Base-by-base conservation (phyloP, 352 stramenopile genomes). In the Globisporangium nodosum region DNA sequence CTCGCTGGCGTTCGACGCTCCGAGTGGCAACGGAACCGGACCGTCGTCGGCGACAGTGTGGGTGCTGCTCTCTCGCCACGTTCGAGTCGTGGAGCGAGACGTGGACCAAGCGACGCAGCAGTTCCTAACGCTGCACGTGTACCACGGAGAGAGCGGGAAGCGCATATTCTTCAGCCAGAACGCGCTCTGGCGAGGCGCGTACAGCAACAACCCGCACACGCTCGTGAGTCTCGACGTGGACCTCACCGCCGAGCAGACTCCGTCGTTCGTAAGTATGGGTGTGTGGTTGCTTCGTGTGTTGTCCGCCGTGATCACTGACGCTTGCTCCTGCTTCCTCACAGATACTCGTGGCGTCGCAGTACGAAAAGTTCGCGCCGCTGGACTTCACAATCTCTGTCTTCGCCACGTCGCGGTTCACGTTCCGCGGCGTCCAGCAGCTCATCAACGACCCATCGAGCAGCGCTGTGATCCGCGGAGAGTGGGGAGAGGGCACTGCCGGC, bases 151-250 rank as follows among this genome's bases (percentile, higher is more conserved):
- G n/a, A 55, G 65, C 40, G 81, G 84, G 13, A 69, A 78, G 43
- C 86, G 87, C 8, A 78, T 96, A 20, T 94, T 87, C 51, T 93
- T 94, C 66, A 92, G 90, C 24, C 79, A 93, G 20, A 67, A 87
- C 21, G 80, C 85, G 11, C 69, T 96, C 35, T 77, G 86, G 49
- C 76, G 87, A 24, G 87, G 87, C 13, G 88, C 85, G 7, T 98
- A 98, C 76, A 96, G 81, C 65, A 97, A 97, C 66, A 97, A 97
- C 49, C 90, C 90, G 1, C 88, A 98, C 69, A 93, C 82, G 3
- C 78, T 98, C 30, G 72, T 96, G n/a, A 89, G 86, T 42, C 67
- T 96, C 33, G 81, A 96, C 58, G 59, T 92, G 16, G 81, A 89
- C 52, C 66, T 92, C 21, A 47, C 65, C 5, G 61, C 73, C 1